Conservation (phyloP, 106 monocot genomes). For the Phalaenopsis equestris region DNA sequence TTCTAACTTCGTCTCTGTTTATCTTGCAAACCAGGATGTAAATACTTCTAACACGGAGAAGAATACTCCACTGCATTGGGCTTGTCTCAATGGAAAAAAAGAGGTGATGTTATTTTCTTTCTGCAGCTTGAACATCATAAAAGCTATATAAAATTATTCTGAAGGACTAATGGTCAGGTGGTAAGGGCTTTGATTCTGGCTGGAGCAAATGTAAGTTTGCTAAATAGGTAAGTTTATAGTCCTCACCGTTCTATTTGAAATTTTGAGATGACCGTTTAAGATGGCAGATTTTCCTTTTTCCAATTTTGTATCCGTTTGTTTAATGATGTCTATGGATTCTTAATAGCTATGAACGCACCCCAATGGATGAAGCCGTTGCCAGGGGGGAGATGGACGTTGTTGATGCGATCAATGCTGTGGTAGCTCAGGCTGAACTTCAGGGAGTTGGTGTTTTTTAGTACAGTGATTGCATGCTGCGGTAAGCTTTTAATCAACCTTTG, state of each 20-base stretch:
- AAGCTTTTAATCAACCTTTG: background rate
- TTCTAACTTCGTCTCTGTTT: background rate
- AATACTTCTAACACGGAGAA: constrained; percentile 71
- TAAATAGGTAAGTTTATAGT: background rate
- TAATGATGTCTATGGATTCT: background rate
- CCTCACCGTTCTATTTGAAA: background rate
- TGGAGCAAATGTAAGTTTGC: constrained; percentile 42
- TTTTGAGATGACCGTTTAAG: too few species aligned
- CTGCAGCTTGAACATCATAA: background rate
- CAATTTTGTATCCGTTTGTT: background rate
- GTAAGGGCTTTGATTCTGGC: constrained; percentile 53
- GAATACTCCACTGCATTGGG: constrained; percentile 94
- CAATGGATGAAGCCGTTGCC: constrained; percentile 79
- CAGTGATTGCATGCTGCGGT: background rate
- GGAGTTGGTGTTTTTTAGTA: constrained; percentile 39
- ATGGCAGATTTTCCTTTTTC: background rate
- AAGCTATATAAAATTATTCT: background rate
- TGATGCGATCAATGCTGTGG: constrained; percentile 59
- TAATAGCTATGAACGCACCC: constrained; percentile 70
- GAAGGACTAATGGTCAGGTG: constrained; percentile 32
- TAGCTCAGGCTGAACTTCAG: constrained; percentile 61
- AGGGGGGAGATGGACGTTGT: constrained; percentile 71
- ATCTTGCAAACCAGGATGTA: constrained; percentile 47
- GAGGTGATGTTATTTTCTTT: constrained; percentile 37
- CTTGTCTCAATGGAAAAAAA: constrained; percentile 85